Conservation (phyloP, 73 alveolate species). For the Tetrahymena elliotti region DNA sequence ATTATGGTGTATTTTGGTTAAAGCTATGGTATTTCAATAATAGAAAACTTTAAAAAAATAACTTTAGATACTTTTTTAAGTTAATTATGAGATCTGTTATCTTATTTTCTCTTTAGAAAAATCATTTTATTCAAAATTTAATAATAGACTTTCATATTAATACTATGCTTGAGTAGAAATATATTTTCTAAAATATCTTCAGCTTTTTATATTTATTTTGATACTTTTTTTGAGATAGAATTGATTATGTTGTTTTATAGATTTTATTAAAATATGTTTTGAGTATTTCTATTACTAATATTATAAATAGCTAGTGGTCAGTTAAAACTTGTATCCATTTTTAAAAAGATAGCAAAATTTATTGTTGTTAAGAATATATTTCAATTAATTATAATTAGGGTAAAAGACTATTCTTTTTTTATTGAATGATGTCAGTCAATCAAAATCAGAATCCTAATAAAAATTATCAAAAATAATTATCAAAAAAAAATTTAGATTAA, state of each 20-base stretch:
- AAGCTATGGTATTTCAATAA: too few relatives aligned
- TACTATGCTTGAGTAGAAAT: too few relatives aligned
- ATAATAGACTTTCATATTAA: not conserved
- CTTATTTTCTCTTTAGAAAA: too few relatives aligned
- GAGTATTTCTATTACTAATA: too few relatives aligned
- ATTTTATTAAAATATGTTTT: not conserved
- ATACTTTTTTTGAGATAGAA: not conserved
- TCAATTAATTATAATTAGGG: not conserved
- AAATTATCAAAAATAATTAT: not conserved
- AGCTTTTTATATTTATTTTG: too few relatives aligned
- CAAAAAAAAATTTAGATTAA: not conserved
- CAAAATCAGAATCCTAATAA: not conserved
- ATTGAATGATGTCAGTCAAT: not conserved
- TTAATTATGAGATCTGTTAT: too few relatives aligned
- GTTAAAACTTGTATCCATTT: not conserved
- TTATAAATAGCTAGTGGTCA: not conserved
- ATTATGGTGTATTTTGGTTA: too few relatives aligned
- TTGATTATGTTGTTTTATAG: too few relatives aligned
- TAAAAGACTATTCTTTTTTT: not conserved
- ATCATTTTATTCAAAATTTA: not conserved
- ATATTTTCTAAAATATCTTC: not conserved
- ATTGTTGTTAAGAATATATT: too few relatives aligned
- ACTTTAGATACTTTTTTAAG: not conserved
- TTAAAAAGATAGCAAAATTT: not conserved
- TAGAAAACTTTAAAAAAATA: too few relatives aligned